Percentiles rank a stretch among this genome's conserved stretches.
phyloP scores from a whole-genome alignment of 257 asterid species.

The Linderniella brevidens region DNA sequence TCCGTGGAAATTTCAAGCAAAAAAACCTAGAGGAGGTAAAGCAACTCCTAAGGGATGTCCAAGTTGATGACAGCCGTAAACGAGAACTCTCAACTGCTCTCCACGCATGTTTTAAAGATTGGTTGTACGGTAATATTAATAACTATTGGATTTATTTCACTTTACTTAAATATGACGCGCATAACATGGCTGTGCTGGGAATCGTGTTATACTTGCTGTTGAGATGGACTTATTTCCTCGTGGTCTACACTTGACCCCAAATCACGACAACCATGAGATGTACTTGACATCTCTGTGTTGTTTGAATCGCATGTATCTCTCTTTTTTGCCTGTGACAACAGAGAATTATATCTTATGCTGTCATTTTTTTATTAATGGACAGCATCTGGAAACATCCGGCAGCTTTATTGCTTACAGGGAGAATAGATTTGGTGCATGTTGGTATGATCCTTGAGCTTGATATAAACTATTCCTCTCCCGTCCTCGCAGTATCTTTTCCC shows the following conservation, averaged over 20 bases:
- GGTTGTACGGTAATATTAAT: slow-evolving; percentile 68
- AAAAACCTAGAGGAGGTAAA: slow-evolving; percentile 63
- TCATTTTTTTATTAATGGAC: slow-evolving; percentile 11
- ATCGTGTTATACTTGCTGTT: background rate
- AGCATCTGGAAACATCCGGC: slow-evolving; percentile 91
- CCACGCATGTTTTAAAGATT: slow-evolving; percentile 77
- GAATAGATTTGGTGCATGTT: slow-evolving; percentile 13
- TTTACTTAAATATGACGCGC: background rate
- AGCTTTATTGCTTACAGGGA: slow-evolving; percentile 78
- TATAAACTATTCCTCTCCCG: too few relatives aligned
- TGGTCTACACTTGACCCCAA: too few relatives aligned
- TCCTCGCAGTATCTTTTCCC: too few relatives aligned
- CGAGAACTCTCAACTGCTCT: slow-evolving; percentile 75
- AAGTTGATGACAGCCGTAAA: slow-evolving; percentile 79
- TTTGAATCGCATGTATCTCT: background rate
- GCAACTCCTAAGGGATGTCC: slow-evolving; percentile 57
- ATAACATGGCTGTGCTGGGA: background rate
- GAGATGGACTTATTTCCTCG: too few relatives aligned
- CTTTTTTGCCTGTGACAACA: background rate
- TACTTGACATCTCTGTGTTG: too few relatives aligned
- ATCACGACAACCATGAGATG: too few relatives aligned
- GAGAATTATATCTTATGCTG: too few relatives aligned
- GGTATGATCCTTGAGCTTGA: too few relatives aligned
- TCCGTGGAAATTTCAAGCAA: slow-evolving; percentile 24
- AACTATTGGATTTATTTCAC: background rate